These are phyloP conservation scores for Filobasidium floriforme DNA, from an alignment of 768 basidiomycete species.

Conservation along the genomic window DNA sequence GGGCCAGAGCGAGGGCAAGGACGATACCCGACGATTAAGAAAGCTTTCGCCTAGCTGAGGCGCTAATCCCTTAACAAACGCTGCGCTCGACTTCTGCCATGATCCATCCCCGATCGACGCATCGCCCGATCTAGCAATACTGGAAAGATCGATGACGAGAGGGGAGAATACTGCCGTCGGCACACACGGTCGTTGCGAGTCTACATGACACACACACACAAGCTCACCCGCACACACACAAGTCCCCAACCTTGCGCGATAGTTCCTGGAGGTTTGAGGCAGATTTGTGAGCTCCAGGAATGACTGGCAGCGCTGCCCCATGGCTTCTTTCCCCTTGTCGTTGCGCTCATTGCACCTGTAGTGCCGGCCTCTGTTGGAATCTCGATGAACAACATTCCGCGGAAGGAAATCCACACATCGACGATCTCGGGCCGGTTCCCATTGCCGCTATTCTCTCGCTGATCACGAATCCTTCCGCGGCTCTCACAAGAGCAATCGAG, in stretches of 20 bases:
- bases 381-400: neutral
- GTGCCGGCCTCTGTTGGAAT: neutral
- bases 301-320: no score
- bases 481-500: no score
- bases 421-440: no score
- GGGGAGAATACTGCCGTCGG: neutral
- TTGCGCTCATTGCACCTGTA: neutral
- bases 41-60: neutral
- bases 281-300: no score
- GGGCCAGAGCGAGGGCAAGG: neutral
- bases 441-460: no score
- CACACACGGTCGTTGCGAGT: no score
- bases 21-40: constrained; percentile 3
- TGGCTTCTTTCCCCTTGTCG: no score
- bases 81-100: neutral
- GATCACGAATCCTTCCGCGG: no score
- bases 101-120: neutral
- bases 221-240: no score
- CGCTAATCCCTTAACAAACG: neutral
- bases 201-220: no score
- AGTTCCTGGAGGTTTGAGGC: no score
- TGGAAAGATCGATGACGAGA: neutral
- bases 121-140: constrained; percentile 2
- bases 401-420: neutral
- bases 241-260: no score